Evolutionary conservation across 495 filamentous ascomycete genomes (phyloP).

Genomic region (Aspergillus coremiiformis): DNA sequence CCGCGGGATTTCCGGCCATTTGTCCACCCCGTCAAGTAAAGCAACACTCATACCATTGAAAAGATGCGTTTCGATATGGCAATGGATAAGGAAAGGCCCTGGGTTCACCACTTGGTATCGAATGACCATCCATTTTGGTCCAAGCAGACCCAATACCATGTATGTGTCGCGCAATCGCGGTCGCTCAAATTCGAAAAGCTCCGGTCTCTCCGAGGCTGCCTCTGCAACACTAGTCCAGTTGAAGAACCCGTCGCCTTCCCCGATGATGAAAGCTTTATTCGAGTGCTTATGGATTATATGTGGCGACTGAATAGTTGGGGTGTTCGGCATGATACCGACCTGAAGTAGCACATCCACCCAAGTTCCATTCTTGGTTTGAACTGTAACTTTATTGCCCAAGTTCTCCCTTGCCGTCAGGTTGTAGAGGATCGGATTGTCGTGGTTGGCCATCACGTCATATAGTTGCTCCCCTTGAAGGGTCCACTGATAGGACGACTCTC

Average conservation of each 20-base stretch:
- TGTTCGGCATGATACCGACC: slow-evolving; percentile 4
- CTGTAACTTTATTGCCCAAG: slow-evolving; percentile 23
- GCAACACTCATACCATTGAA: slow-evolving; percentile 41
- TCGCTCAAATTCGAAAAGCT: slow-evolving; percentile 48
- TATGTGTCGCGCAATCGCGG: slow-evolving; percentile 47
- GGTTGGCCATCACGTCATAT: slow-evolving; percentile 7
- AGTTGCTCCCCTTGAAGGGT: slow-evolving; percentile 27
- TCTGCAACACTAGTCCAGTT: slow-evolving; percentile 46
- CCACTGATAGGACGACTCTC: slow-evolving; percentile 34
- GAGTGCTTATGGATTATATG: slow-evolving; percentile 60
- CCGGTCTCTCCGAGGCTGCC: slow-evolving; percentile 36
- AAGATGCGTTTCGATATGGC: slow-evolving; percentile 47
- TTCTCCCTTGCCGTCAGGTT: slow-evolving; percentile 10
- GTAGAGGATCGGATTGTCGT: slow-evolving; percentile 33
- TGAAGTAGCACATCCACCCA: slow-evolving; percentile 54
- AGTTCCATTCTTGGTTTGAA: slow-evolving; percentile 44
- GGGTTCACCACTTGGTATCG: slow-evolving; percentile 46
- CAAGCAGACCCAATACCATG: neutral
- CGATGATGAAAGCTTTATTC: slow-evolving; percentile 52
- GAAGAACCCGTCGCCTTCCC: slow-evolving; percentile 41
- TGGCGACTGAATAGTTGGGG: slow-evolving; percentile 28
- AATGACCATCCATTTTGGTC: slow-evolving; percentile 39
- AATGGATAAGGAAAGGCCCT: slow-evolving; percentile 45
- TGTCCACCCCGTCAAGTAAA: slow-evolving; percentile 45
- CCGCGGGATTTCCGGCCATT: slow-evolving; percentile 31